Evolutionary conservation across 73 alveolate species (phyloP), one percentile per base, ranked within the genome.

Genomic region (Paramecium octaurelia): DNA sequence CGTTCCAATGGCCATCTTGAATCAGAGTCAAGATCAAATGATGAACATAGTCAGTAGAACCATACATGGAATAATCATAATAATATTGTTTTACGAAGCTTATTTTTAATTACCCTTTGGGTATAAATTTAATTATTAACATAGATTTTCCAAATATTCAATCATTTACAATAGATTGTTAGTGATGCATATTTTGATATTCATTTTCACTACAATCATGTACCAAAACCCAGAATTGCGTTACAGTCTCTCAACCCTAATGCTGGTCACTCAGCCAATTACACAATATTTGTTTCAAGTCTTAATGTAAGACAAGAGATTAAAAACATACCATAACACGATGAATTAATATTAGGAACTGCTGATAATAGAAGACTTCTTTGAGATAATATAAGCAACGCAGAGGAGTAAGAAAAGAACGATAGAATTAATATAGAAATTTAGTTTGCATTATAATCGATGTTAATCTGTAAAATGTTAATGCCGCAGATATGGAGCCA

Each of bases 61-160:
- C 1, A 64, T 73, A 8, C 59, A 73, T 36, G 87, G 87, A 31
- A 36, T 73, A 12, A 38, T 73, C 9, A 36, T 73, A 14, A 4
- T 38, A 36, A 36, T 73, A 38, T 73, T 29, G 18, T 40, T 73
- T 35, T 73, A 73, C 40, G 87, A 73, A 36, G 60, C 59, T 9
- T 73, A 36, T 40, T 36, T 16, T 36, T 38, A 73, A 73, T 73
- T 73, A 73, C 87, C 87, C 0, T 73, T 73, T 73, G 87, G 87
- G 87, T 70, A 70, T 29, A 73, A 31, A 73, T 36, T 64, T 64
- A 64, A 64, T 31, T 23, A 34, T 20, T 20, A 64, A 31, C 10
- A 23, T 64, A 64, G 84, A 64, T 64, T 64, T 27, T 64, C 84
- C 27, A 64, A 34, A 64, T 64, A 64, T 64, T 27, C 50, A 64